phyloP scores from a whole-genome alignment of 768 basidiomycete species.

The Butyriboletus loyo region DNA sequence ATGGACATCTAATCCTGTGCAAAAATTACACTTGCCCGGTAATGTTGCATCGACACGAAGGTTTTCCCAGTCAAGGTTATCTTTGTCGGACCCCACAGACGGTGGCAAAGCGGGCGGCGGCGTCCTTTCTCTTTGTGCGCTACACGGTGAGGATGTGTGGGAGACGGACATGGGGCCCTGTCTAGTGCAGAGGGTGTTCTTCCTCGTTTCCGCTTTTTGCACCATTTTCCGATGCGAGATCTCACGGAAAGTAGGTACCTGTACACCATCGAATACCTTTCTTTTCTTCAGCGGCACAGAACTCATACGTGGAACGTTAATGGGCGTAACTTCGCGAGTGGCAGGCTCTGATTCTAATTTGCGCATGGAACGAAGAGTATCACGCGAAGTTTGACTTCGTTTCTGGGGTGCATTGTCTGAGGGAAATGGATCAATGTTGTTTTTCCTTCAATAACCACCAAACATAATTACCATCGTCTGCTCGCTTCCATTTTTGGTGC shows the following conservation, averaged over 20 bases:
- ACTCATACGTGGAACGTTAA: constrained; percentile 13
- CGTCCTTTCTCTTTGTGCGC: neutral
- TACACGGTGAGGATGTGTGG: neutral
- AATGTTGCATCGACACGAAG: constrained; percentile 13
- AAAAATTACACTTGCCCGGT: constrained; percentile 18
- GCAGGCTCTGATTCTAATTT: constrained; percentile 30
- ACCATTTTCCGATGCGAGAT: constrained; percentile 9
- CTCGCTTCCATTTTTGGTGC: constrained; percentile 12
- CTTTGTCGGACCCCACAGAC: constrained; percentile 14
- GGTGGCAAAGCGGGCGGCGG: neutral
- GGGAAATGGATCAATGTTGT: constrained; percentile 6
- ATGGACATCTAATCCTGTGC: neutral
- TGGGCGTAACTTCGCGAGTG: constrained; percentile 21
- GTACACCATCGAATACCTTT: constrained; percentile 30
- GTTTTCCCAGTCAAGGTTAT: constrained; percentile 34
- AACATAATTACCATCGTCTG: constrained; percentile 4
- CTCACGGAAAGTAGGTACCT: constrained; percentile 25
- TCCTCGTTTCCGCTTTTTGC: neutral
- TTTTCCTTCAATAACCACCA: neutral
- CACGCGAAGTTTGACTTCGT: constrained; percentile 18
- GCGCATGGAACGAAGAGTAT: constrained; percentile 10
- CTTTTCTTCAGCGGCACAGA: constrained; percentile 25
- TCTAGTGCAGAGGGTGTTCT: neutral
- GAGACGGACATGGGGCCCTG: neutral
- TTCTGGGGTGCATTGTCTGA: constrained; percentile 21